Base-by-base conservation (phyloP, 2,329 filamentous ascomycete genomes). In the Pseudogymnoascus destructans region DNA sequence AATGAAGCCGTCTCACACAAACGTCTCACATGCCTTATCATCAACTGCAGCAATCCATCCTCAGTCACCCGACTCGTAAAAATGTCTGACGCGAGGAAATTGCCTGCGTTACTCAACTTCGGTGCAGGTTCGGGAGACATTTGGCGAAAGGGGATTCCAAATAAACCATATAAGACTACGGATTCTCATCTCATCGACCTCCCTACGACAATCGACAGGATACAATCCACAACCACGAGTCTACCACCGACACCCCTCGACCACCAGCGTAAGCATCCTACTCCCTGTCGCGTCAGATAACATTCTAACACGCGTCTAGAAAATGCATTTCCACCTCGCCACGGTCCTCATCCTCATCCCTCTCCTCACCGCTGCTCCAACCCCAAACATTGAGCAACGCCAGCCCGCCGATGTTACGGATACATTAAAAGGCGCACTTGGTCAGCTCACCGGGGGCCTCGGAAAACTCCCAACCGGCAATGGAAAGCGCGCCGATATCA, bases 31-130 rank as follows among this genome's bases (percentile, higher is more conserved):
- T 25, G 9, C 25, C n/a, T 19, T 52, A 52, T 52, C 46, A 30
- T 30, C 25, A 52, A 52, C 46, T 52, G 46, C 46, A 52, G 46
- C n/a, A 52, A 52, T 52, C 46, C 25, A 52, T 30, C 25, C 23
- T 52, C 46, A 52, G 46, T 52, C 46, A 52, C 46, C 46, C 46
- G 46, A 52, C 46, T 52, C 46, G n/a, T 17, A 52, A 19, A 52
- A 25, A 52, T 52, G 46, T 52, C 46, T 52, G 25, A 30, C 46
- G 15, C 46, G 15, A 52, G 46, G 46, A 52, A 30, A 52, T 52
- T 52, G n/a, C 46, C n/a, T 30, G 46, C 5, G 9, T 17, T 30
- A 19, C 25, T 13, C 19, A 8, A 19, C 25, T 30, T 30, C 46
- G 25, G 25, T 30, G 46, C 46, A 52, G 46, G 25, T 30, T 52